Conservation (phyloP, 2,329 filamentous ascomycete species). For the Cercospora janseana region DNA sequence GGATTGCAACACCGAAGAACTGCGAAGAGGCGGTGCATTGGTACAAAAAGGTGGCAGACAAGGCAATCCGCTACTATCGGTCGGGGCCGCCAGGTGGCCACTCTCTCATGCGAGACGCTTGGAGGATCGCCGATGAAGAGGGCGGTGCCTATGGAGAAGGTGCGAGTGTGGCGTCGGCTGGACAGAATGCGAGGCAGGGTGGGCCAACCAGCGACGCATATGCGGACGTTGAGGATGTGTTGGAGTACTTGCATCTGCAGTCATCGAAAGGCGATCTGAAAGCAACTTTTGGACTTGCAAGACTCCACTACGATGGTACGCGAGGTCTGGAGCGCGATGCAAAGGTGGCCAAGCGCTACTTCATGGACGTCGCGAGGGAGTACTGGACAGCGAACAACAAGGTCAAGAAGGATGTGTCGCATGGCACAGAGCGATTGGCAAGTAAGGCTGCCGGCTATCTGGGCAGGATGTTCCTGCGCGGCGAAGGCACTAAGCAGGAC, state of each 20-base stretch:
- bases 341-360: conserved; percentile 73
- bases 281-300: conserved; percentile 80
- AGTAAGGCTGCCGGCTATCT: conserved; percentile 83
- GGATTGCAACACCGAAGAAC: conserved; percentile 79
- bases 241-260: conserved; percentile 90
- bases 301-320: conserved; percentile 85
- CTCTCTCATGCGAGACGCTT: conserved; percentile 72
- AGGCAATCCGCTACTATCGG: conserved; percentile 82
- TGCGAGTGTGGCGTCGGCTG: conserved; percentile 84
- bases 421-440: conserved; percentile 72
- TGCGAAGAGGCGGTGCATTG: conserved; percentile 83
- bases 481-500: conserved; percentile 78
- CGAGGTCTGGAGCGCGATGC: conserved; percentile 71
- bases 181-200: conserved; percentile 72
- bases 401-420: conserved; percentile 65
- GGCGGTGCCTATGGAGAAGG: conserved; percentile 95
- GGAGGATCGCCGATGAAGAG: conserved; percentile 82
- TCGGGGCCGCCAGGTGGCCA: conserved; percentile 88
- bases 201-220: conserved; percentile 75
- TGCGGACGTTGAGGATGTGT: conserved; percentile 84
- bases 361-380: conserved; percentile 71
- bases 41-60: conserved; percentile 92
- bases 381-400: conserved; percentile 79
- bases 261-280: conserved; percentile 86
- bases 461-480: conserved; percentile 83